phyloP scores from a whole-genome alignment of 805 yeast genomes.

The Candida easanensis region DNA sequence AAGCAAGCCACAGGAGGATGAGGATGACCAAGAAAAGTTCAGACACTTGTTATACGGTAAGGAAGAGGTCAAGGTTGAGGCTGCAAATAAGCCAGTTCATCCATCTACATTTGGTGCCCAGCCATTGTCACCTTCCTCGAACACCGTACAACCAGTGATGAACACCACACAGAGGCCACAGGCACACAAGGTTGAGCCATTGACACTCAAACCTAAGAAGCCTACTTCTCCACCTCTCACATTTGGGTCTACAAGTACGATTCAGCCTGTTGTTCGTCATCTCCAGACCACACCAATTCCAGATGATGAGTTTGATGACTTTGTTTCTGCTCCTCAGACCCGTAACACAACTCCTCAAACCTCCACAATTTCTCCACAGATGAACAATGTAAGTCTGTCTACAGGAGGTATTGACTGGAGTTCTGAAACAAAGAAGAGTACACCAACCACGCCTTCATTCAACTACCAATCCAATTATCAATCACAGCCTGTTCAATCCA shows the following conservation, averaged over 20 bases:
- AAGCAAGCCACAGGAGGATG: constrained; percentile 24
- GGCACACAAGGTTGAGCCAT: constrained; percentile 19
- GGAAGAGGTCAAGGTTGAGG: constrained; percentile 9
- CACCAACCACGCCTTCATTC: not conserved
- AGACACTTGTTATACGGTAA: constrained; percentile 20
- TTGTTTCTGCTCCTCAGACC: constrained; percentile 31
- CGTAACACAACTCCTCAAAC: constrained; percentile 16
- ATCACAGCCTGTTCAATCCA: not conserved
- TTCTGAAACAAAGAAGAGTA: constrained; percentile 12
- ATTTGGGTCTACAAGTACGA: constrained; percentile 17
- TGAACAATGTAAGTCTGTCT: not conserved
- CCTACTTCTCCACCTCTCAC: not conserved
- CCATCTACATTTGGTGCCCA: constrained; percentile 10
- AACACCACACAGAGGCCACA: not conserved
- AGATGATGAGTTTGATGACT: constrained; percentile 29
- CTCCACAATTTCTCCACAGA: constrained; percentile 3
- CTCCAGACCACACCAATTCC: constrained; percentile 14
- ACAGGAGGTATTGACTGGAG: constrained; percentile 23
- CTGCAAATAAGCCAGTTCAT: constrained; percentile 8
- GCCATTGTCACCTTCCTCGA: constrained; percentile 21
- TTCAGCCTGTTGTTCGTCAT: constrained; percentile 17
- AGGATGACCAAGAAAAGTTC: constrained; percentile 24
- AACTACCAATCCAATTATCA: not conserved
- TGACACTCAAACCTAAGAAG: constrained; percentile 18
- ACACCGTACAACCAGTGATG: not conserved